Evolutionary conservation across 176 grass and related monocot species (phyloP).

Genomic region (sorghum (Sorghum bicolor)): DNA sequence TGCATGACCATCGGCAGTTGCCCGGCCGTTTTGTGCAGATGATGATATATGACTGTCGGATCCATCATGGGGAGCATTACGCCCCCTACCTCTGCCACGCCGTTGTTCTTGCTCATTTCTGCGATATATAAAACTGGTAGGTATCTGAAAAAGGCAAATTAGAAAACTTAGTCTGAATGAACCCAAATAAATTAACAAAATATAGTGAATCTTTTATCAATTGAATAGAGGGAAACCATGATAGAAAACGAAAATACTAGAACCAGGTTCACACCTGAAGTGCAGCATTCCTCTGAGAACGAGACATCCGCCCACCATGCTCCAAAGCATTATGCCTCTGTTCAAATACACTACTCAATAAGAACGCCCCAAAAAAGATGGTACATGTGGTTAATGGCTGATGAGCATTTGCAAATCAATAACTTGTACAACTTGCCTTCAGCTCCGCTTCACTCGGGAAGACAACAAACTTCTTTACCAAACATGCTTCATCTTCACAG

Average conservation of each 20-base stretch:
- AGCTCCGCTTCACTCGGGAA: constrained; percentile 76
- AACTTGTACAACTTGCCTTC: constrained; percentile 51
- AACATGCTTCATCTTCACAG: constrained; percentile 79
- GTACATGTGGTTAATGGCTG: not conserved
- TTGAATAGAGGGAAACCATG: not conserved
- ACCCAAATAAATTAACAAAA: not conserved
- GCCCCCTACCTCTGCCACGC: constrained; percentile 70
- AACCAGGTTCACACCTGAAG: constrained; percentile 56
- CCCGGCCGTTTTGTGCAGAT: constrained; percentile 41
- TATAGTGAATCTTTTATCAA: not conserved
- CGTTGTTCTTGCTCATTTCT: constrained; percentile 76
- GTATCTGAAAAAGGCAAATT: constrained; percentile 66
- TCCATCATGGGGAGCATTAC: constrained; percentile 44
- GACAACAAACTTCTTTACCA: constrained; percentile 84
- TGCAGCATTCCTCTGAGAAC: constrained; percentile 87
- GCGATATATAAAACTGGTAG: constrained; percentile 93
- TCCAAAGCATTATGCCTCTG: constrained; percentile 96
- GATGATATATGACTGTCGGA: constrained; percentile 36
- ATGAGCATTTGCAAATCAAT: constrained; percentile 12
- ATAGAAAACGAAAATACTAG: not conserved
- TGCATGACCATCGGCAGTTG: constrained; percentile 27
- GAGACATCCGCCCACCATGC: constrained; percentile 84
- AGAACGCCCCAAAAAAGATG: not conserved
- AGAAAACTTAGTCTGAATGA: constrained; percentile 4
- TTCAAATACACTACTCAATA: constrained; percentile 26